Base-by-base conservation (phyloP, 2,329 filamentous ascomycete genomes). In the Colletotrichum aenigma region DNA sequence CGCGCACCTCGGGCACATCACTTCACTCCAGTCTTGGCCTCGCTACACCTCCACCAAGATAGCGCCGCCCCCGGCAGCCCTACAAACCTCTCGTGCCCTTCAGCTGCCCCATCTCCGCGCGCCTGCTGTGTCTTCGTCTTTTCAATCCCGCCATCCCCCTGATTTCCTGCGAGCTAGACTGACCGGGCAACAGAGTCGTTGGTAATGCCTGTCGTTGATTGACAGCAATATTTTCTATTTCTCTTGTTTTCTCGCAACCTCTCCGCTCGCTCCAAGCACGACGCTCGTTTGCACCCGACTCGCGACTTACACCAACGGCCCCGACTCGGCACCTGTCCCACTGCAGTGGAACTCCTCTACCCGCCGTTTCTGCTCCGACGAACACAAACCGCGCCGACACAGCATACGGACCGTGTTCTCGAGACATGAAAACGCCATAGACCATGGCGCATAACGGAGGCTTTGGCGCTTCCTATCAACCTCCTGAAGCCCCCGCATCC, bases 401-500 rank as follows among this genome's bases (percentile, higher is more conserved):
- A 15, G 12, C 55, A 61, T 48, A 21, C 52, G 24, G 55, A 61
- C 66, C 16, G n/a, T 30, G 70, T 36, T 64, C 60, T 73, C 43
- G 70, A 36, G 74, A 76, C 55, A 76, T 76, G 74, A 70, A 13
- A 71, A 30, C 38, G 36, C n/a, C 30, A 60, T 75, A 58, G 68
- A 76, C 7, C 32, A 76, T 76, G 74, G 55, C 66, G 60, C 66
- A 76, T 16, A 43, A 62, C 30, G 71, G 71, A 75, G 74, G 38
- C 71, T 71, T 55, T 28, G 84, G 79, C 79, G 71, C 77, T 83
- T 79, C 76, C 78, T 81, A 78, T 82, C 81, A 60, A 81, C 69
- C 48, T 65, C 74, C 58, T 18, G 71, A 61, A 18, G 34, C 36
- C 52, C 16, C 36, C 18, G 64, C 34, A 26, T 26, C 68, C 18